Evolutionary conservation across 1,284 basidiomycete species (phyloP), one percentile per base, ranked within the genome.

Genomic region (Mycena citricolor): DNA sequence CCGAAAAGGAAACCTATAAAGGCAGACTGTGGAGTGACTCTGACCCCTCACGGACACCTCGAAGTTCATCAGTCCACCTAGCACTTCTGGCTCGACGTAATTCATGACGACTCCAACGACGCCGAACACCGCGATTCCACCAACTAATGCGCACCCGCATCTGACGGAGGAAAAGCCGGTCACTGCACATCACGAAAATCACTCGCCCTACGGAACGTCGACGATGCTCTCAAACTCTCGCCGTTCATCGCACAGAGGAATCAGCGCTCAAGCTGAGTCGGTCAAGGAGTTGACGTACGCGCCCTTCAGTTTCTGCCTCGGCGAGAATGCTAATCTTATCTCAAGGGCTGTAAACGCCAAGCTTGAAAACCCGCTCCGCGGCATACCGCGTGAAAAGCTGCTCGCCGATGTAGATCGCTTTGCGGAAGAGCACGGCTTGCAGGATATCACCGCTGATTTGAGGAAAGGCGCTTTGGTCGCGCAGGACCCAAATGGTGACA

Each of bases 281-380:
- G 13, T 51, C 26, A 21, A 26, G 11, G 44, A 16, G 1, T 20
- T 51, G 14, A 47, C 44, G 49, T 51, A 17, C 10, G 49, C 35
- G 20, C 5, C 14, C 34, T 29, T 26, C n/a, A n/a, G 23, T 5
- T 4, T 10, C 11, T 14, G 23, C 23, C 25, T 11, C n/a, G n/a
- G n/a, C n/a, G n/a, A n/a, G n/a, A n/a, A 20, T 17, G 16, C 32
- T 32, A 14, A 8, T 2, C 11, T n/a, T 7, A 24, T 33, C 19
- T 19, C 3, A n/a, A 52, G 45, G 4, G 11, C 33, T 12, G 42
- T 36, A 16, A 72, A 76, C 49, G 68, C 67, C 21, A 77, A 69
- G 52, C 65, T 83, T 39, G 61, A 70, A n/a, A 83, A 83, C 56
- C 81, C 81, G 0, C 66, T 83, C 26, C 58, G 61, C 0, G 77